A percentile compares a stretch with the other conserved stretches of the same genome.
phyloP scores from a whole-genome alignment of 2,329 filamentous ascomycete species.

The Clathrospora elynae region DNA sequence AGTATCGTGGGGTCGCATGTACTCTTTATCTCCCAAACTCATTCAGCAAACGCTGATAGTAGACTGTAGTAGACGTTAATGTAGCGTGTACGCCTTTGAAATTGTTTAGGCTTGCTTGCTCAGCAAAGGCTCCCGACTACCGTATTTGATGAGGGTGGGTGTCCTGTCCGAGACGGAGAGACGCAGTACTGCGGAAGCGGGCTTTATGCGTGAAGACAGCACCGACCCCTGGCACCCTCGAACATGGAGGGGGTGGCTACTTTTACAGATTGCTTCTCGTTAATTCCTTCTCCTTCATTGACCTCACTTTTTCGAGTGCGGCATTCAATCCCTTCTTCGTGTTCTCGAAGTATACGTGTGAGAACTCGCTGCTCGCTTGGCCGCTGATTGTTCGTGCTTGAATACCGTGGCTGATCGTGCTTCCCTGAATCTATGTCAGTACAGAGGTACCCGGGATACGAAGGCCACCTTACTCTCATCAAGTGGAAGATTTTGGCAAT shows the following conservation, averaged over 20 bases:
- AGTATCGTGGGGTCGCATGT: too few species aligned
- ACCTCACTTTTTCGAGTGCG: constrained; percentile 33
- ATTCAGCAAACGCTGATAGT: too few species aligned
- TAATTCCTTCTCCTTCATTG: constrained; percentile 34
- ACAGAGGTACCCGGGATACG: background rate
- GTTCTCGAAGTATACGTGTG: constrained; percentile 44
- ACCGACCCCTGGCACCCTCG: background rate
- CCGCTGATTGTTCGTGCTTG: constrained; percentile 45
- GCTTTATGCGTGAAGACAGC: too few species aligned
- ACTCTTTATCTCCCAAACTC: too few species aligned
- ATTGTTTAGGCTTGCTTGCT: too few species aligned
- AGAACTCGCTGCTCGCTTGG: constrained; percentile 46
- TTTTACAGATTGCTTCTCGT: constrained; percentile 31
- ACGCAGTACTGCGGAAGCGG: too few species aligned
- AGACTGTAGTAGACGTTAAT: too few species aligned
- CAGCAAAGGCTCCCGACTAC: too few species aligned
- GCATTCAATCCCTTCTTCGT: constrained; percentile 41
- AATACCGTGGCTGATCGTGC: constrained; percentile 44
- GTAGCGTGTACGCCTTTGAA: too few species aligned
- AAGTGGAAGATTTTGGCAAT: constrained; percentile 44
- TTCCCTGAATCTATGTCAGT: constrained; percentile 28
- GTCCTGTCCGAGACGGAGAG: too few species aligned
- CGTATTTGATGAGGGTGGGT: too few species aligned
- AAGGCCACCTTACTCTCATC: constrained; percentile 35
- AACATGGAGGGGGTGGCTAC: background rate